Evolutionary conservation across 164 flowering plant species (phyloP).

Genomic region (Warburgia ugandensis): DNA sequence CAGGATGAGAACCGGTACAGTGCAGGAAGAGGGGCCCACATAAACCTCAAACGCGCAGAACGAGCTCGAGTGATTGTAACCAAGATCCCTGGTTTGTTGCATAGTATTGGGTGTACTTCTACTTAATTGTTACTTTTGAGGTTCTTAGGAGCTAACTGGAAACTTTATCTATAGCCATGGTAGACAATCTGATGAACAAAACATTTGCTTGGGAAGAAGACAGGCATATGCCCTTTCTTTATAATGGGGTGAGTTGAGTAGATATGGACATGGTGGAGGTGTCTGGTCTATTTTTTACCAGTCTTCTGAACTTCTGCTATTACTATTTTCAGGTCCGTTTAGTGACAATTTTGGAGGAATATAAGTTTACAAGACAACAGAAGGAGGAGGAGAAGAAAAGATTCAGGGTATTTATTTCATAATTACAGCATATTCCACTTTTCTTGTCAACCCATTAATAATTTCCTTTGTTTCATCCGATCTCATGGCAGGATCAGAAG

Average conservation of each 20-base stretch:
- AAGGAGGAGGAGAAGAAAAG: conserved; percentile 81
- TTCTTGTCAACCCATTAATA: no score
- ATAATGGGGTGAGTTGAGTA: conserved; percentile 86
- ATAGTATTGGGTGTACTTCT: background rate
- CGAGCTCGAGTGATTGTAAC: conserved; percentile 64
- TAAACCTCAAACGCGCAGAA: conserved; percentile 85
- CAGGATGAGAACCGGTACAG: conserved; percentile 81
- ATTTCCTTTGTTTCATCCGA: no score
- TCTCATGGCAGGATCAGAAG: conserved; percentile 64
- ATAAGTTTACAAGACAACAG: conserved; percentile 59
- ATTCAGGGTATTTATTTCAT: conserved; percentile 67
- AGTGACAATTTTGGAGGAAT: conserved; percentile 69
- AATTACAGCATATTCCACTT: no score
- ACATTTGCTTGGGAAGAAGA: conserved; percentile 82
- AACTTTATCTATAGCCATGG: conserved; percentile 47
- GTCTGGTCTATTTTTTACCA: background rate
- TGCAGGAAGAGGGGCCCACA: conserved; percentile 87
- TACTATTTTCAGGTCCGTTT: conserved; percentile 46
- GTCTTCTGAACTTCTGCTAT: background rate
- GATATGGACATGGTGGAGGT: background rate
- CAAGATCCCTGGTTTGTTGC: conserved; percentile 76
- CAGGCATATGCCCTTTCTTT: conserved; percentile 46
- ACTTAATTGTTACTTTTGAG: no score
- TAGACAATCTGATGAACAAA: conserved; percentile 62
- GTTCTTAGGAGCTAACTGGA: conserved; percentile 9